These are phyloP conservation scores for Kwoniella botswanensis DNA, from an alignment of 768 basidiomycete species.

Conservation along the genomic window DNA sequence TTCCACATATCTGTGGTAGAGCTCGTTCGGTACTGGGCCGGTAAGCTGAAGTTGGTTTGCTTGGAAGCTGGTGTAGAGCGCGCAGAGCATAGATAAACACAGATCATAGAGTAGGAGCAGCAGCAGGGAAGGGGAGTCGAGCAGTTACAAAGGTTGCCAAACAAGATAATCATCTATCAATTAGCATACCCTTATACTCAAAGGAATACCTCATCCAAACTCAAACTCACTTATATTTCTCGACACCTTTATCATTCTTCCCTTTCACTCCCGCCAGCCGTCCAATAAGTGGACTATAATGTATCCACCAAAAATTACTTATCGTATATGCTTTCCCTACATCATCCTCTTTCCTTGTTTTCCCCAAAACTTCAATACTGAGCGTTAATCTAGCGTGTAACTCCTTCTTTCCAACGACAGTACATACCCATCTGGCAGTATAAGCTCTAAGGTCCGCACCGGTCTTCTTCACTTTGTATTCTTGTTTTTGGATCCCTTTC, in stretches of 20 bases:
- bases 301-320: conserved; percentile 58
- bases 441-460: conserved; percentile 47
- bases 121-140: background rate
- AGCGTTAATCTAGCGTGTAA: conserved; percentile 43
- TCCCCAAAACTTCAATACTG: conserved; percentile 56
- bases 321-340: conserved; percentile 60
- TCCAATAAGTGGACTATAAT: conserved; percentile 62
- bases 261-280: conserved; percentile 53
- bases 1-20: conserved; percentile 59
- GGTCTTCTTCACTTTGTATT: conserved; percentile 43
- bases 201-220: no score
- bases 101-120: background rate
- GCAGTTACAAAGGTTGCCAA: background rate
- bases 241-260: conserved; percentile 43
- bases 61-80: conserved; percentile 57
- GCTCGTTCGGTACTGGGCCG: conserved; percentile 61
- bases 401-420: conserved; percentile 18
- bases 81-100: conserved; percentile 21
- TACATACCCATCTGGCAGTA: conserved; percentile 31
- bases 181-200: background rate
- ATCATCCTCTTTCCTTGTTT: conserved; percentile 50
- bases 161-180: background rate
- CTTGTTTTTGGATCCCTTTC: conserved; percentile 39
- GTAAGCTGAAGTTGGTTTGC: conserved; percentile 62
- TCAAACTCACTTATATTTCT: conserved; percentile 41